Base-by-base conservation (phyloP, 768 basidiomycete genomes). In the Russula sp. region DNA sequence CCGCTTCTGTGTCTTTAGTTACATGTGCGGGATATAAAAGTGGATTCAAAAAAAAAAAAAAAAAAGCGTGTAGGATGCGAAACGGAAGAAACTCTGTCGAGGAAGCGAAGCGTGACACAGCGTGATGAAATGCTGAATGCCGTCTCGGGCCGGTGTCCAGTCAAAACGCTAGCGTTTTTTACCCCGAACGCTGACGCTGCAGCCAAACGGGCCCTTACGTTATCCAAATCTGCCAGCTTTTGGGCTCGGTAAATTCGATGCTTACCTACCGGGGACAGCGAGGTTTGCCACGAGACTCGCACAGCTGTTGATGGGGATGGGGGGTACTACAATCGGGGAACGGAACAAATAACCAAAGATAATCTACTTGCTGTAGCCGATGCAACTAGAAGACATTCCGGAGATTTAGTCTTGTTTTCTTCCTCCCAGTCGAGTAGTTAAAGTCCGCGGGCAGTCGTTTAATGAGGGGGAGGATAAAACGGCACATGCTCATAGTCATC, bases 271-370 rank as follows among this genome's bases (percentile, higher is more conserved):
- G 50, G 7, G 20, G 50, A 13, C 5, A 22, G 38, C 41, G 53
- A 34, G 32, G 53, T 34, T 55, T 34, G 39, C 56, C 51, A 53
- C 50, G 49, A 58, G 61, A 39, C 56, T 45, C 14, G 32, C 48
- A 53, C 39, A 29, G 25, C 36, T 58, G 38, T 16, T 47, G 11
- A 47, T 7, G 11, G 25, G 25, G 25, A 29, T 29, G 25, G 25
- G 25, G n/a, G 5, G 25, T 47, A 25, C 46, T 25, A 29, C 51
- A 46, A 38, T 29, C 22, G n/a, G 57, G 38, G 57, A 32, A 52
- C 51, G n/a, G 22, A 18, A 14, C 38, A 62, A n/a, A n/a, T n/a
- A n/a, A n/a, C n/a, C n/a, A n/a, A 62, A 62, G 16, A 11, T 13
- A 36, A 32, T 34, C 20, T 36, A 36, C 29, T 4, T 32, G 8